phyloP scores from a whole-genome alignment of 169 alveolate genomes.

The Neospora caninum region DNA sequence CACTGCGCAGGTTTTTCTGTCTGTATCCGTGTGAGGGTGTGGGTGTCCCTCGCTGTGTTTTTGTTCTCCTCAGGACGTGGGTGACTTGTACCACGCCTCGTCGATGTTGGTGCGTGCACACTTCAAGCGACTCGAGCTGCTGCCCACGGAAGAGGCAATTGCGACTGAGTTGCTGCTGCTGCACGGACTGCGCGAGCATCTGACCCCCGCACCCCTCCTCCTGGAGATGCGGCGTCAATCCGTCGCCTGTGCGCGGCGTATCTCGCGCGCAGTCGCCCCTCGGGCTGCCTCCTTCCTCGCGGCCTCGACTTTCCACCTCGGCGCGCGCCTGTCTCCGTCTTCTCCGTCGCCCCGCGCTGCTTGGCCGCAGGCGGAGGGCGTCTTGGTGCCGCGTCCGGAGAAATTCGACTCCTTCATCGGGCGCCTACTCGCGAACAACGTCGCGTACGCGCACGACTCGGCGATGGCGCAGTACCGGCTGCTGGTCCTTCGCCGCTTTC shows the following conservation, averaged over 20 bases:
- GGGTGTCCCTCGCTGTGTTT: neutral
- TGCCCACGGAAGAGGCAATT: neutral
- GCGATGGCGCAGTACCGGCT: neutral
- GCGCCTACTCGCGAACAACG: neutral
- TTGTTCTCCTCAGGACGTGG: neutral
- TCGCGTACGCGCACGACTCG: neutral
- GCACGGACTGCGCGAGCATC: neutral
- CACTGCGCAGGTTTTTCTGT: neutral
- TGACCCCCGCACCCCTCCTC: neutral
- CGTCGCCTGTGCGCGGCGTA: neutral
- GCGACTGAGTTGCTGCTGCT: neutral
- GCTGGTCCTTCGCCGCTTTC: too few relatives aligned
- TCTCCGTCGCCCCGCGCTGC: neutral
- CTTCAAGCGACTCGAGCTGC: neutral
- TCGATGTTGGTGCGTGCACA: conserved; percentile 4
- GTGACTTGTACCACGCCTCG: neutral
- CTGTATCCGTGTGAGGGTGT: neutral
- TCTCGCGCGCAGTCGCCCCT: neutral
- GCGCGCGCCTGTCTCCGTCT: neutral
- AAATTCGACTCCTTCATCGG: neutral
- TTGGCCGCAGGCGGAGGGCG: neutral
- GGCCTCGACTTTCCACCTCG: too few relatives aligned
- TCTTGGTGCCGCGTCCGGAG: neutral
- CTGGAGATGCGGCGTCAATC: neutral
- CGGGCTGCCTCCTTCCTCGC: too few relatives aligned